These are phyloP conservation scores for Saposhnikovia divaricata DNA, from an alignment of 129 eudicot species.

Conservation along the genomic window DNA sequence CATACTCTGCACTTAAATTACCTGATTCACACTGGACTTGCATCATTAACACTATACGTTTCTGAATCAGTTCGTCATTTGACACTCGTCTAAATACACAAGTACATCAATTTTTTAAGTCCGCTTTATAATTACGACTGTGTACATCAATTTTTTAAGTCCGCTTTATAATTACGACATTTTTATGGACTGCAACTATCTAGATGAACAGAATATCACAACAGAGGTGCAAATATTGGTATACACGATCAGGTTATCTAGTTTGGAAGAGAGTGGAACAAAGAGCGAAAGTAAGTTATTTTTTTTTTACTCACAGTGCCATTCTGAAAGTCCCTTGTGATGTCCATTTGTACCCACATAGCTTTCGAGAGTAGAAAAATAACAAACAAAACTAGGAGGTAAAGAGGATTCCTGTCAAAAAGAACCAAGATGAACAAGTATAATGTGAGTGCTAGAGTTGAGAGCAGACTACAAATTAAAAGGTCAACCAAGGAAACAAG, in stretches of 20 bases:
- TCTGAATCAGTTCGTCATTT: neutral
- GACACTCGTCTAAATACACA: neutral
- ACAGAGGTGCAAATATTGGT: neutral
- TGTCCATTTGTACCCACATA: slow-evolving; percentile 66
- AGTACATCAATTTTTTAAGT: neutral
- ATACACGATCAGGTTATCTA: neutral
- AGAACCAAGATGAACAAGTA: slow-evolving; percentile 10
- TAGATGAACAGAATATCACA: neutral
- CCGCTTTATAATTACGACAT: neutral
- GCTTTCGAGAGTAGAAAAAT: slow-evolving; percentile 56
- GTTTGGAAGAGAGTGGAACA: neutral
- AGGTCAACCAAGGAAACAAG: neutral
- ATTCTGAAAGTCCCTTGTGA: slow-evolving; percentile 37
- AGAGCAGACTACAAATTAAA: neutral
- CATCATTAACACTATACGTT: neutral
- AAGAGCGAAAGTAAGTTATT: neutral
- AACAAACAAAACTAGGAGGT: slow-evolving; percentile 49
- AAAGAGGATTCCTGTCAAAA: slow-evolving; percentile 67
- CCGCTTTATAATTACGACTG: neutral
- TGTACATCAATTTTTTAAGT: neutral
- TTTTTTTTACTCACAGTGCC: slow-evolving; percentile 49
- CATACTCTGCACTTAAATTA: neutral
- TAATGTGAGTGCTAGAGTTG: slow-evolving; percentile 6
- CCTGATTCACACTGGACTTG: neutral
- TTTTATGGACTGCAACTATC: neutral